Evolutionary conservation across 257 asterid genomes (phyloP), one percentile per base, ranked within the genome.

Genomic region (Ocimum tenuiflorum): DNA sequence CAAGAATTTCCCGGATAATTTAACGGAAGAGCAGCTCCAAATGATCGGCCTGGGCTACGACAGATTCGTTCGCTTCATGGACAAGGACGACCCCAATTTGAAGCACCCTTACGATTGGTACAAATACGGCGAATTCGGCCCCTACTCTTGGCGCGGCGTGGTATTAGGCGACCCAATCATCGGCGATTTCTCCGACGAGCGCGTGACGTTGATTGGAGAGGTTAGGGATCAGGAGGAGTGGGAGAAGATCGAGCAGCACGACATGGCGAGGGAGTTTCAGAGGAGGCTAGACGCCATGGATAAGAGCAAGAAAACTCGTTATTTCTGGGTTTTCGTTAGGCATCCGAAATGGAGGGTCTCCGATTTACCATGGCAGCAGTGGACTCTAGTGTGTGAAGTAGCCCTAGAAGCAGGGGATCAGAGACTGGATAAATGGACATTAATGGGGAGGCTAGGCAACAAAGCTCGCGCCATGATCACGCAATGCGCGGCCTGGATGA

Each of bases 11-110:
- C 89, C 96, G 1, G 91, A 89, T 60, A 92, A 92, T 68, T 92
- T 89, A 70, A 31, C 95, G 0, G 91, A 92, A 14, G 89, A 88
- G 3, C 96, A 89, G 83, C 83, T 92, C 18, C 96, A 92, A 50
- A 89, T 92, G 99, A 92, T 92, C 54, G 99, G 99, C 10, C 27
- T 92, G 62, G 99, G 99, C 4, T 92, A 92, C 27, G 99, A 92
- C 69, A 80, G 97, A 72, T 56, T 89, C 78, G 98, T 92, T 8
- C 78, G 95, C 81, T 92, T 92, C 60, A 92, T 92, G 97, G 88
- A 84, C 3, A 79, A 85, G 66, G 99, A 92, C 63, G 99, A 92
- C 79, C 96, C 99, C 0, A 89, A 89, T 78, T 82, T 89, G 41
- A 92, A 89, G 80, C 94, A 89, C 81, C 97, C 99, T 0, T 74